Evolutionary conservation across 495 filamentous ascomycete genomes (phyloP).

Genomic region (Acidiella bohemica): DNA sequence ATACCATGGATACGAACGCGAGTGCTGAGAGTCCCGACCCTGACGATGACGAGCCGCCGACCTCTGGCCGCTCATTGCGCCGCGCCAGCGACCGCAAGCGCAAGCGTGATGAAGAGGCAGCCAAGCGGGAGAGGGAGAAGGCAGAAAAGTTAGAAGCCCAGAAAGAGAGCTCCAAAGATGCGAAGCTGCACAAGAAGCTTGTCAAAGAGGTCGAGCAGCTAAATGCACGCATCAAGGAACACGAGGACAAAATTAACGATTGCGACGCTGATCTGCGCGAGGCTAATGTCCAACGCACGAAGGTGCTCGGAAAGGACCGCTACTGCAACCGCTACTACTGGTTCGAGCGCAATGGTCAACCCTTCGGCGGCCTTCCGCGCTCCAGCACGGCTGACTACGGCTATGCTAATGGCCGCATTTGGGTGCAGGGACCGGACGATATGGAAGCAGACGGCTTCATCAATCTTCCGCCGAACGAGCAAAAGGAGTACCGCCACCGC

Average conservation of each 20-base stretch:
- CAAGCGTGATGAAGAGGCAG: slow-evolving; percentile 57
- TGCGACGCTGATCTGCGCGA: slow-evolving; percentile 88
- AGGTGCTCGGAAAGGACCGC: slow-evolving; percentile 77
- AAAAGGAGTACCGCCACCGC: slow-evolving; percentile 44
- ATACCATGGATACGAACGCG: slow-evolving; percentile 15
- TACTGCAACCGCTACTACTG: slow-evolving; percentile 99
- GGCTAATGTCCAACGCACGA: slow-evolving; percentile 80
- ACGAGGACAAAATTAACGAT: slow-evolving; percentile 68
- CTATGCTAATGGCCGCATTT: slow-evolving; percentile 88
- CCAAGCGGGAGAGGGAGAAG: slow-evolving; percentile 48
- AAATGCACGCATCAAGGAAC: slow-evolving; percentile 60
- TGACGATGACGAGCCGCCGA: slow-evolving; percentile 46
- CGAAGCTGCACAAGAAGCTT: slow-evolving; percentile 70
- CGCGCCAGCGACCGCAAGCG: slow-evolving; percentile 52
- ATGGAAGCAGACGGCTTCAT: slow-evolving; percentile 77
- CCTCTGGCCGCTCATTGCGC: slow-evolving; percentile 55
- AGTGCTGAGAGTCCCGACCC: slow-evolving; percentile 35
- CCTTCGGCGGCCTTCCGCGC: slow-evolving; percentile 71
- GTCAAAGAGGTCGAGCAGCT: slow-evolving; percentile 77
- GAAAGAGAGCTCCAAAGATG: slow-evolving; percentile 65
- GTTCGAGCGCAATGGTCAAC: slow-evolving; percentile 98
- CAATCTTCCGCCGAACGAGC: slow-evolving; percentile 56
- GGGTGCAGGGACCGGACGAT: slow-evolving; percentile 91
- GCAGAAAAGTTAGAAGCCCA: slow-evolving; percentile 63
- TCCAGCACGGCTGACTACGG: slow-evolving; percentile 76